Conservation (phyloP, 148 eudicot genomes). For the Rhododendron griersonianum region DNA sequence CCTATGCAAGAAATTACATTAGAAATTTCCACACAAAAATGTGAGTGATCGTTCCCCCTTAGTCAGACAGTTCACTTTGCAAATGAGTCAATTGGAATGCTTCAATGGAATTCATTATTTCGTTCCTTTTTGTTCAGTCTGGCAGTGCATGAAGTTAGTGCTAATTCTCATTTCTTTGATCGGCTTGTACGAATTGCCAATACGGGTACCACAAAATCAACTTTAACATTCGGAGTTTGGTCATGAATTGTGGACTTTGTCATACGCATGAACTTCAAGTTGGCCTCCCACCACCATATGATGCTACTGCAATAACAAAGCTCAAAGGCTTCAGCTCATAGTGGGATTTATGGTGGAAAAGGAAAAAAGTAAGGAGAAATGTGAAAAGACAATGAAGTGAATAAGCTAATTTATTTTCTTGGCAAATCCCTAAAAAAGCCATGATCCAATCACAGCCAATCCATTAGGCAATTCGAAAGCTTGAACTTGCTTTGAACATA, state of each 20-base stretch:
- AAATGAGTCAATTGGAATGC: neutral
- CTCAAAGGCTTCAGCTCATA: neutral
- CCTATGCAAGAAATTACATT: conserved; percentile 31
- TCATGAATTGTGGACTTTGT: neutral
- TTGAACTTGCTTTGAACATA: neutral
- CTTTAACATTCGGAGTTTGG: neutral
- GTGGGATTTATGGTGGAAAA: neutral
- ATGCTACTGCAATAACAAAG: neutral
- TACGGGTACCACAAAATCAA: neutral
- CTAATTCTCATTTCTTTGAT: neutral
- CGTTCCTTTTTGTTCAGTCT: neutral
- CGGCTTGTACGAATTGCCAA: neutral
- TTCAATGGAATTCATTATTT: neutral
- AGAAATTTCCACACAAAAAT: neutral
- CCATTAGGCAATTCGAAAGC: neutral
- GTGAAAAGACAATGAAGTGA: neutral
- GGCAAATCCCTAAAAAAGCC: neutral
- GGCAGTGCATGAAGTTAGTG: neutral
- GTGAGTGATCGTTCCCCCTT: neutral
- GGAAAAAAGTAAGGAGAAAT: neutral
- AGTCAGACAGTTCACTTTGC: neutral
- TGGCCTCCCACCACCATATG: neutral
- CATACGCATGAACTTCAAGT: neutral
- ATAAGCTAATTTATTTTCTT: neutral
- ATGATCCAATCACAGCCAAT: neutral